Base-by-base conservation (phyloP, 1,284 basidiomycete species). In the Ustilago xerochloae region DNA sequence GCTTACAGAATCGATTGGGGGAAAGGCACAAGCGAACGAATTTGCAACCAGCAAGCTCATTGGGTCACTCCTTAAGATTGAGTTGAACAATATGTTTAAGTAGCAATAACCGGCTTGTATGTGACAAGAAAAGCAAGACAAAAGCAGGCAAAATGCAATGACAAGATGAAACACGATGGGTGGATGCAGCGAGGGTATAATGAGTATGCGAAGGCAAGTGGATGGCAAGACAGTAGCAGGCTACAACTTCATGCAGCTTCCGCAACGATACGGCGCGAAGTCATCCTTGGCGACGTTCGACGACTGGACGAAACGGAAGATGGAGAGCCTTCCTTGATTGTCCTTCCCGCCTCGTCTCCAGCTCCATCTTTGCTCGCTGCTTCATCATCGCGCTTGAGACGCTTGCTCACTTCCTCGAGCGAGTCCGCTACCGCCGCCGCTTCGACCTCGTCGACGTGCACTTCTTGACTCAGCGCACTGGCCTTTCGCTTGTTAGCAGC, bases 231-330 rank as follows among this genome's bases (percentile, higher is more conserved):
- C 20, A 26, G 28, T 18, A 20, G 16, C 16, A 33, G 6, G 28
- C 18, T 16, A 36, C 29, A n/a, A 16, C 5, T 26, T 54, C 48
- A 64, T 3, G 59, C 59, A 33, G 55, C 63, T 20, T 58, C 58
- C 38, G 45, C 63, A 26, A 59, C 63, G 26, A 66, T 38, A 10
- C 56, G 55, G 24, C 70, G 64, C 8, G 60, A 46, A 12, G 61
- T 24, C 70, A 73, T 74, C 46, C 71, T 65, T 0, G 71, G 71
- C 41, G 71, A 74, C 9, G 71, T 74, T 10, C 71, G 49, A 10
- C 71, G 66, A 18, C 71, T 74, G 18, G 65, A 69, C 9, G 71
- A 69, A 4, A 68, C 61, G 1, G 61, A 68, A 18, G 64, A 63
- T 29, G 70, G 64, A 6, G 59, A 57, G 8, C 43, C 61, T 15